These are phyloP conservation scores for Aspergillus flavus DNA, from an alignment of 2,329 filamentous ascomycete genomes.

Conservation along the genomic window DNA sequence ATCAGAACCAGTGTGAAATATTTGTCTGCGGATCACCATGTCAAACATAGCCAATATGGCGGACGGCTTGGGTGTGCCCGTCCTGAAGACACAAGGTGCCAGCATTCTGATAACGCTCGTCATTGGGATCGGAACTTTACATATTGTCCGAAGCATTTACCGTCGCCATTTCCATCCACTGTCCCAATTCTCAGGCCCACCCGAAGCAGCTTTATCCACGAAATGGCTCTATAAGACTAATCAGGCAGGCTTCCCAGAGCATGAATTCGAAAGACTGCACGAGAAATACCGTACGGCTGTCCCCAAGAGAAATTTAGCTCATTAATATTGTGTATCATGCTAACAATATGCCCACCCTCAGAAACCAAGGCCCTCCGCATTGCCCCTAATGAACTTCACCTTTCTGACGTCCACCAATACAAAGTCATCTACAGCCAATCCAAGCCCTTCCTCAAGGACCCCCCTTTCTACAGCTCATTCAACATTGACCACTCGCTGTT, in stretches of 20 bases:
- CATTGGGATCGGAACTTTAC: not conserved
- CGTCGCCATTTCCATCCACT: not conserved
- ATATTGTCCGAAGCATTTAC: not conserved
- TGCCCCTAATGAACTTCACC: conserved; percentile 15
- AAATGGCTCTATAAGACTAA: not conserved
- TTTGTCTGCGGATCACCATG: not conserved
- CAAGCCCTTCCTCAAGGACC: conserved; percentile 10
- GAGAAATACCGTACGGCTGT: not conserved
- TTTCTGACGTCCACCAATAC: conserved; percentile 8
- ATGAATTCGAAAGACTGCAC: not conserved
- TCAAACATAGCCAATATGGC: not conserved
- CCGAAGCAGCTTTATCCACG: not conserved
- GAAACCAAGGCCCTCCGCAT: conserved; percentile 8
- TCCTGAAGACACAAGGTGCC: not conserved
- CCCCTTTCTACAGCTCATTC: conserved; percentile 7
- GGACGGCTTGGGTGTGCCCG: not conserved
- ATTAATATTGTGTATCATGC: not conserved
- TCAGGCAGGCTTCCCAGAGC: not conserved
- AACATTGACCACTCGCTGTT: conserved; percentile 10
- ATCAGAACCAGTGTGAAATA: not conserved
- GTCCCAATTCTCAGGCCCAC: not conserved
- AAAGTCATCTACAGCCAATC: conserved; percentile 14
- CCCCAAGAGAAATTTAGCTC: not conserved
- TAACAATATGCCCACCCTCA: not conserved
- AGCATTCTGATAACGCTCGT: not conserved